Evolutionary conservation across 768 basidiomycete genomes (phyloP).

Genomic region (Mycena alexandri): DNA sequence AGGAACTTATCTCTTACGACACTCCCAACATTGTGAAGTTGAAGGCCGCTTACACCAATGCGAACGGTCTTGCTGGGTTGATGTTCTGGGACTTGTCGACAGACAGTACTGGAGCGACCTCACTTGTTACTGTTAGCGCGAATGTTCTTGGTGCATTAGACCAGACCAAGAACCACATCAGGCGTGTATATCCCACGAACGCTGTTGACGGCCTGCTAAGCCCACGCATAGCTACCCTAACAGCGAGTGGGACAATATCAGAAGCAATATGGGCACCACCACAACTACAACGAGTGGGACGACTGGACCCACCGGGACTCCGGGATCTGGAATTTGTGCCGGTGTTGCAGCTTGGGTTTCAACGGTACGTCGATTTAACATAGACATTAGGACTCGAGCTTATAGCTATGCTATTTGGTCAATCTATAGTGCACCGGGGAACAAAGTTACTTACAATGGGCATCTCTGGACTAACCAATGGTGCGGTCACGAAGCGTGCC

Average conservation of each 20-base stretch:
- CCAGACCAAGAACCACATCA: slow-evolving; percentile 73
- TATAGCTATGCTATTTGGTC: slow-evolving; percentile 42
- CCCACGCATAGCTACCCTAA: slow-evolving; percentile 63
- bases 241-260: slow-evolving; percentile 80
- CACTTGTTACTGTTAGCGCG: slow-evolving; percentile 66
- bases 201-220: background rate
- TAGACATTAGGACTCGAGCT: background rate
- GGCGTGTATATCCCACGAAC: slow-evolving; percentile 46
- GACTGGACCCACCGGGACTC: slow-evolving; percentile 41
- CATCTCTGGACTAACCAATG: slow-evolving; percentile 73
- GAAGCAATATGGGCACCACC: slow-evolving; percentile 66
- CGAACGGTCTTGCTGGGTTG: slow-evolving; percentile 71
- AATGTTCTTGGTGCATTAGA: slow-evolving; percentile 66
- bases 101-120: slow-evolving; percentile 70
- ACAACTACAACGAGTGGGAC: slow-evolving; percentile 42
- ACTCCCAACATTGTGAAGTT: slow-evolving; percentile 72
- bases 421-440: slow-evolving; percentile 60
- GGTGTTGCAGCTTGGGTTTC: slow-evolving; percentile 64
- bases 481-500: slow-evolving; percentile 38
- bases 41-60: slow-evolving; percentile 77
- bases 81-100: slow-evolving; percentile 84
- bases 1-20: slow-evolving; percentile 83
- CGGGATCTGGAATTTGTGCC: slow-evolving; percentile 51
- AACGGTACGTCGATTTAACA: slow-evolving; percentile 42
- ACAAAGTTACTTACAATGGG: slow-evolving; percentile 58